Base-by-base conservation (phyloP, 495 filamentous ascomycete species). In the Podospora conica region DNA sequence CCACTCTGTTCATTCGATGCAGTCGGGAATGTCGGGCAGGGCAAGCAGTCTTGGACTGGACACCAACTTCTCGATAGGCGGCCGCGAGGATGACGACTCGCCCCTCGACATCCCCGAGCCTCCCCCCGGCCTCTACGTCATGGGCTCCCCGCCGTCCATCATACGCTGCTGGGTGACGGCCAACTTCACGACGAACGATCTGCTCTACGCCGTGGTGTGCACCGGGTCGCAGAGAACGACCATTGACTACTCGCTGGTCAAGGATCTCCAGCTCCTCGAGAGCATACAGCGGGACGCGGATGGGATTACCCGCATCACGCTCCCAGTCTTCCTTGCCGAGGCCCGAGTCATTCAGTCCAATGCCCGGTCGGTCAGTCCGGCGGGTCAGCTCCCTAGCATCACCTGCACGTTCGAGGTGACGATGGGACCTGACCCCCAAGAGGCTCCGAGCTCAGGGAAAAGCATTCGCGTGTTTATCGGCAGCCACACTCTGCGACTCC, bases 151-250 rank as follows among this genome's bases (percentile, higher is more conserved):
- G 9, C 95, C 95, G 23, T 90, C 91, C 25, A 96, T 98, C 69
- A 92, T 98, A 56, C 90, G 95, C 60, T 98, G 95, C 80, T 98
- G 96, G 94, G 80, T 98, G 63, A 90, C 88, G 9, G 88, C 86
- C 5, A 87, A 90, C 68, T 97, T 93, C 73, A 93, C 93, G 0
- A 92, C 94, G 68, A 87, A 89, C 64, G 86, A 91, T 10, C 83
- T 97, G 6, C 83, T 97, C 7, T 98, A 98, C 69, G 95, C 95
- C 25, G 93, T 89, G 28, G 82, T 97, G 21, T 98, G 95, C 75
- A 93, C 92, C 11, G 96, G 93, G 11, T 96, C 95, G 15, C 93
- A 92, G 76, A 87, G 84, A 70, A 97, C 95, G 6, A 86, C 85
- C 25, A 71, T 98, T 33, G 88, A 93, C 58, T 83, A 83, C 66